Percentiles rank a stretch among this genome's conserved stretches.
Evolutionary conservation across 2,329 filamentous ascomycete genomes (phyloP).

Genomic region (Colletotrichum sp.): DNA sequence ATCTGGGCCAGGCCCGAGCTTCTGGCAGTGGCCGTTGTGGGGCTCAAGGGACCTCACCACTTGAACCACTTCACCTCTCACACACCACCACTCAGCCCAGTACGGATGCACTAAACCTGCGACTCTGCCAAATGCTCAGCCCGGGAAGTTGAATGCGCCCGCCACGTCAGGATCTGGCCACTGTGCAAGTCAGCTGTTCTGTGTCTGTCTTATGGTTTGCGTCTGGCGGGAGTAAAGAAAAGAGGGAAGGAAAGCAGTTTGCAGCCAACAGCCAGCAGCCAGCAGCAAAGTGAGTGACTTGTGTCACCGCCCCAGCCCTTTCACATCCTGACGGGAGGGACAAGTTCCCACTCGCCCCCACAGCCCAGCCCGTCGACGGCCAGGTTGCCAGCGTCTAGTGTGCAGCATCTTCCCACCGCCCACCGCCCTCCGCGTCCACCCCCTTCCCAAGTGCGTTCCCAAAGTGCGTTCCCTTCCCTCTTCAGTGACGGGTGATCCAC

Average conservation of each 20-base stretch:
- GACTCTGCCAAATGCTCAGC: not conserved
- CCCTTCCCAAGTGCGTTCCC: not conserved
- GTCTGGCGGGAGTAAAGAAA: not conserved
- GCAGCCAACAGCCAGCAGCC: not conserved
- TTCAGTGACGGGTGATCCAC: not conserved
- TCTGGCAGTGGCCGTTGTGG: conserved; percentile 15
- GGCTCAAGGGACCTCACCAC: conserved; percentile 14
- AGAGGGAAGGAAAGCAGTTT: not conserved
- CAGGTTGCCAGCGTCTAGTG: not conserved
- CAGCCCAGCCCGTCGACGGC: not conserved
- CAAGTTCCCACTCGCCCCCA: not conserved
- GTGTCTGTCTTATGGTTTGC: not conserved
- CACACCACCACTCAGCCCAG: not conserved
- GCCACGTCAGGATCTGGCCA: conserved; percentile 20
- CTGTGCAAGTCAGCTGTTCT: not conserved
- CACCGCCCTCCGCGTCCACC: not conserved
- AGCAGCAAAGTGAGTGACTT: not conserved
- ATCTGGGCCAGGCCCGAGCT: not conserved
- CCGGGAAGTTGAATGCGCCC: not conserved
- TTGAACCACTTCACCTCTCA: not conserved
- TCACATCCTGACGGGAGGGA: not conserved
- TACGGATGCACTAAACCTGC: not conserved
- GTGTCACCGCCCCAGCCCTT: not conserved
- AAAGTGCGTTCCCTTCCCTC: not conserved
- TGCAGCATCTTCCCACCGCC: not conserved